Evolutionary conservation across 306 rosid genomes (phyloP), one percentile per base, ranked within the genome.

Genomic region (Luffa acutangula): DNA sequence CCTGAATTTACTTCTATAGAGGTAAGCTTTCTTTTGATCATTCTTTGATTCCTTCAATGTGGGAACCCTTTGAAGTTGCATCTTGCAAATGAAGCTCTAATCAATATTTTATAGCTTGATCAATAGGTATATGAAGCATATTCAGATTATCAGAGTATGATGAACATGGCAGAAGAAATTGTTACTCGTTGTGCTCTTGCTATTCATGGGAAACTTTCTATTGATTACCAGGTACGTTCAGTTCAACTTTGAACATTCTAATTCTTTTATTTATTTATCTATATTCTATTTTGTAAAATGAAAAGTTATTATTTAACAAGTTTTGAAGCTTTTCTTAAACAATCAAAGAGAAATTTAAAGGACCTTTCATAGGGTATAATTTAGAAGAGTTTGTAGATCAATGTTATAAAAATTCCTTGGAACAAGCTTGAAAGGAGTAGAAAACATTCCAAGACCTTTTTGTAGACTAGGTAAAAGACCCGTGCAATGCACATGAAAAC

Each of bases 61-160:
- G 15, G 39, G 58, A 74, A 74, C 60, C 52, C 66, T 62, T 33
- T 75, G 49, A 43, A 65, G 76, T 34, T 18, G 31, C 9, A 48
- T 33, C 20, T 52, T 79, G 81, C 20, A 65, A 83, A 87, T 60
- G 82, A 69, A 79, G 63, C 82, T 84, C 85, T 86, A 79, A 84
- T 86, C 49, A 72, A 45, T 86, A 81, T 82, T 81, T 86, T 80
- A 88, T 86, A 70, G 88, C 84, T 85, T 84, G 63, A 81, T 88
- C 83, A 72, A 73, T 87, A 95, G 99, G 91, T 95, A 85, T 95
- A 95, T 59, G 99, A 92, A 89, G 99, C 99, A 79, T 95, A 95
- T 88, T 90, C 97, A 43, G 97, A 95, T 87, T 95, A 95, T 85
- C 92, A 89, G 87, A 95, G 99, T 90, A 95, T 95, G 99, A 95